Conservation (phyloP, 306 rosid species). For the Vicia villosa region DNA sequence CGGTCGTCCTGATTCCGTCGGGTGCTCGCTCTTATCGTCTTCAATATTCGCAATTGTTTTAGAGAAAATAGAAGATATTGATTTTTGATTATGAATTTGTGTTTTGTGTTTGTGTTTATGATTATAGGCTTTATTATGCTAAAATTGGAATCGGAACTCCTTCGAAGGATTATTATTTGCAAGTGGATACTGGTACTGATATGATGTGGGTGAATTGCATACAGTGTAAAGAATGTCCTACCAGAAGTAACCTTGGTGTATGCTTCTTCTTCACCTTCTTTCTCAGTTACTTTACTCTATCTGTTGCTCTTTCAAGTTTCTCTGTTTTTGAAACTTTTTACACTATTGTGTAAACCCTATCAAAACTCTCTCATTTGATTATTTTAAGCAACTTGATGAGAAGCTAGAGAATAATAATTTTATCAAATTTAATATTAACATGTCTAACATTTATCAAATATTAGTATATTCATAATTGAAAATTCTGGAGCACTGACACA, state of each 20-base stretch:
- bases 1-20: slow-evolving; percentile 92
- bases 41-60: neutral
- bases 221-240: slow-evolving; percentile 87
- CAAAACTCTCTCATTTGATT: no score
- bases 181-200: slow-evolving; percentile 96
- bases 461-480: no score
- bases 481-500: no score
- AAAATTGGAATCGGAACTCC: slow-evolving; percentile 98
- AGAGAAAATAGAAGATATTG: neutral
- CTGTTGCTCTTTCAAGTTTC: neutral
- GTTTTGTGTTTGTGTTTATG: slow-evolving; percentile 15
- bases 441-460: no score
- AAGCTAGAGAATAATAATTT: no score
- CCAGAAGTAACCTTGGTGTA: slow-evolving; percentile 90
- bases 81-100: slow-evolving; percentile 7
- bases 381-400: no score
- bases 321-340: neutral
- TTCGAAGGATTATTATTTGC: slow-evolving; percentile 79
- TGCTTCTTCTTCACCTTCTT: slow-evolving; percentile 16
- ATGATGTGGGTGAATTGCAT: slow-evolving; percentile 98
- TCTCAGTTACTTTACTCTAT: neutral
- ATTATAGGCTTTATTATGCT: slow-evolving; percentile 88
- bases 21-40: slow-evolving; percentile 42
- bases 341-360: no score
- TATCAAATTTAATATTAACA: no score